A percentile compares a stretch with the other conserved stretches of the same genome.
phyloP scores from a whole-genome alignment of 768 basidiomycete species.

The Trametes meyenii region DNA sequence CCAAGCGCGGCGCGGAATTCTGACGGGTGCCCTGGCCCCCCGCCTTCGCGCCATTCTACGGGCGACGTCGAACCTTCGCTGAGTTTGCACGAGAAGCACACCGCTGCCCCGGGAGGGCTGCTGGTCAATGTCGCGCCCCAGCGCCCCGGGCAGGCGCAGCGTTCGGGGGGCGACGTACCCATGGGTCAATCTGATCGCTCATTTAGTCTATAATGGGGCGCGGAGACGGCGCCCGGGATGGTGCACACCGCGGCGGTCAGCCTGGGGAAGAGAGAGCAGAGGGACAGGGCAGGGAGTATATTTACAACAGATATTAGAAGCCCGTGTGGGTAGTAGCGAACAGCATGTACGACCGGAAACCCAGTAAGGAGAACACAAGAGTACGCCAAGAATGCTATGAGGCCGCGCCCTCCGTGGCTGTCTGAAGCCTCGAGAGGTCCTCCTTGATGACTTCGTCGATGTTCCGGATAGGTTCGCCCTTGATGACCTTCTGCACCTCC shows the following conservation, averaged over 20 bases:
- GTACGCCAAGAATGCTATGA: slow-evolving; percentile 19
- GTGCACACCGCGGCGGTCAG: neutral
- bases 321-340: slow-evolving; percentile 13
- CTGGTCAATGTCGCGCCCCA: neutral
- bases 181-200: neutral
- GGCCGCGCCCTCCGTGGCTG: slow-evolving; percentile 1
- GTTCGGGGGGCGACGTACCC: neutral
- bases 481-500: slow-evolving; percentile 85
- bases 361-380: slow-evolving; percentile 1
- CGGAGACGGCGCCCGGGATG: slow-evolving; percentile 1
- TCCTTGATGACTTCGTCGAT: slow-evolving; percentile 68
- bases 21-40: slow-evolving; percentile 2
- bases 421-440: slow-evolving; percentile 39
- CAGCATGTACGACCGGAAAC: slow-evolving; percentile 15
- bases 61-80: slow-evolving; percentile 19
- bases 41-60: slow-evolving; percentile 10
- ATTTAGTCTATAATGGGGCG: neutral
- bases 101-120: neutral
- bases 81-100: slow-evolving; percentile 1
- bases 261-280: neutral
- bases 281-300: slow-evolving; percentile 9
- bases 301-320: slow-evolving; percentile 24
- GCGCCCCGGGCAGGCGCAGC: neutral
- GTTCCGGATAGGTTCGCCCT: slow-evolving; percentile 76
- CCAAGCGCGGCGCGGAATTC: slow-evolving; percentile 8